These are phyloP conservation scores for Xylaria hypoxylon DNA, from an alignment of 2,329 filamentous ascomycete species.

Conservation along the genomic window DNA sequence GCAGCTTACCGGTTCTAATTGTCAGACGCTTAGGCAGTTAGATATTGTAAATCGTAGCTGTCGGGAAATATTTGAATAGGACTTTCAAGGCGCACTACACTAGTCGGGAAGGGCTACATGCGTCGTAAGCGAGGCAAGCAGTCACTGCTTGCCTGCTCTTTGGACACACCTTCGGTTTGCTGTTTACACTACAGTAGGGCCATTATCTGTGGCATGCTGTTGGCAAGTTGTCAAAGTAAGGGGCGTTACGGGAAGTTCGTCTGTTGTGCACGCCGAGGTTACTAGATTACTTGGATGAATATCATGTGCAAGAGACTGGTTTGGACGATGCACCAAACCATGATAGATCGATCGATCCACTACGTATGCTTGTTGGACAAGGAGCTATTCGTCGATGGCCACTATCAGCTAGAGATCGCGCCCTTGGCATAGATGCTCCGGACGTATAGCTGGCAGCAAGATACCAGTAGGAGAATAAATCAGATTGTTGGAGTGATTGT, in stretches of 20 bases:
- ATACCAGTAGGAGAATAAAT: neutral
- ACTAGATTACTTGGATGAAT: neutral
- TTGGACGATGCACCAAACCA: neutral
- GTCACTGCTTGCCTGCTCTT: conserved; percentile 6
- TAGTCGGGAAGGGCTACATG: conserved; percentile 22
- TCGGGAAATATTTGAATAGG: neutral
- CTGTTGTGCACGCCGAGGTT: conserved; percentile 10
- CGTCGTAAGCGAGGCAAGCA: conserved; percentile 12
- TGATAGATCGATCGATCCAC: conserved; percentile 12
- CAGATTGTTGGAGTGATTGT: neutral
- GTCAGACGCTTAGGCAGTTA: neutral
- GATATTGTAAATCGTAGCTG: neutral
- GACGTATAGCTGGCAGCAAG: neutral
- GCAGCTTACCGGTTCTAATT: neutral
- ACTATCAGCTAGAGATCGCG: conserved; percentile 1
- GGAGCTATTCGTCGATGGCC: neutral
- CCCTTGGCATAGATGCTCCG: neutral
- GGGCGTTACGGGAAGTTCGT: neutral
- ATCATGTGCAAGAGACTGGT: neutral
- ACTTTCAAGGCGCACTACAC: conserved; percentile 12
- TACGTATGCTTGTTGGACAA: conserved; percentile 7
- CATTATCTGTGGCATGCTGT: neutral
- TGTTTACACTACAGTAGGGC: conserved; percentile 9
- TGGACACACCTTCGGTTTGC: conserved; percentile 7
- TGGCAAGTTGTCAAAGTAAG: neutral